phyloP scores from a whole-genome alignment of 2,329 filamentous ascomycete genomes.

The Claviceps paspali region DNA sequence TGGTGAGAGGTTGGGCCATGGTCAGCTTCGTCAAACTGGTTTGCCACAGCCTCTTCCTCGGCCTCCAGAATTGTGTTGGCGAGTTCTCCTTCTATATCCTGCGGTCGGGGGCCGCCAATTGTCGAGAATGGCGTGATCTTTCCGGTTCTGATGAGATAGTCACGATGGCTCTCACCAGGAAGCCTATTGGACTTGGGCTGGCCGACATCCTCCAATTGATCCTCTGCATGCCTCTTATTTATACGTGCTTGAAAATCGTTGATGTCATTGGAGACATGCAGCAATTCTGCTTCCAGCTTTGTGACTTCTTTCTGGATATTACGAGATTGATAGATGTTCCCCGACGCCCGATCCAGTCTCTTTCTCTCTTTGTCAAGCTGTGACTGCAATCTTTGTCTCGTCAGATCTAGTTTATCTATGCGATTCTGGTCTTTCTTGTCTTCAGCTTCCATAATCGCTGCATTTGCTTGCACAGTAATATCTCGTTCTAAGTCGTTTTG shows the following conservation, averaged over 20 bases:
- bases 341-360: slow-evolving; percentile 26
- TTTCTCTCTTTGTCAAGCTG: slow-evolving; percentile 45
- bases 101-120: slow-evolving; percentile 47
- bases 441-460: slow-evolving; percentile 44
- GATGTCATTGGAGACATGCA: slow-evolving; percentile 54
- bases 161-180: slow-evolving; percentile 68
- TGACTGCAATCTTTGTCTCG: slow-evolving; percentile 42
- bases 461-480: slow-evolving; percentile 50
- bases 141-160: slow-evolving; percentile 85
- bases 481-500: slow-evolving; percentile 86
- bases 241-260: slow-evolving; percentile 71
- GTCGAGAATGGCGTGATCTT: slow-evolving; percentile 95
- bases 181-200: slow-evolving; percentile 41
- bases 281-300: slow-evolving; percentile 49
- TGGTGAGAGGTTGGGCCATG: slow-evolving; percentile 51
- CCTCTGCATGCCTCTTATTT: slow-evolving; percentile 50
- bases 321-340: slow-evolving; percentile 34
- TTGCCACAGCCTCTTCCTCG: slow-evolving; percentile 49
- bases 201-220: slow-evolving; percentile 25
- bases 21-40: slow-evolving; percentile 23
- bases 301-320: slow-evolving; percentile 51
- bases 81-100: slow-evolving; percentile 51
- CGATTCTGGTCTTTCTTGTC: slow-evolving; percentile 48
- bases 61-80: slow-evolving; percentile 68
- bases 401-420: slow-evolving; percentile 41